A percentile compares a stretch with the other conserved stretches of the same genome.
Evolutionary conservation across 805 yeast genomes (phyloP).

Genomic region (Candida insectorum): DNA sequence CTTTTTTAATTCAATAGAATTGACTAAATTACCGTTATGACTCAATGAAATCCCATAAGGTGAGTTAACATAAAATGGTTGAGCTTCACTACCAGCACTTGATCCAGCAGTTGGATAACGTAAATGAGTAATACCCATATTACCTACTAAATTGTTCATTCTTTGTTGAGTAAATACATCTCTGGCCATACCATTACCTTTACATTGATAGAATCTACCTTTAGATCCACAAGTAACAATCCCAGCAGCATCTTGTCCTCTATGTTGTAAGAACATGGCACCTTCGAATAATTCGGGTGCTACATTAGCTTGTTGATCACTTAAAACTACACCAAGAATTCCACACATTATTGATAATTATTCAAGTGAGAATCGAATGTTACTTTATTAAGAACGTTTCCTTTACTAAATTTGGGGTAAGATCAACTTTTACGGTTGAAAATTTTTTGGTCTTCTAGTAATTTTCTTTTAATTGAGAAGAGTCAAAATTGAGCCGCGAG

Average conservation of each 20-base stretch:
- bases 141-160: conserved; percentile 77
- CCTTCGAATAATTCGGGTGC: conserved; percentile 93
- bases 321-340: conserved; percentile 79
- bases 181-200: conserved; percentile 98
- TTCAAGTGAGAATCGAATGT: not conserved
- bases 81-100: conserved; percentile 93
- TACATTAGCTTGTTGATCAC: conserved; percentile 68
- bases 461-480: conserved; percentile 3
- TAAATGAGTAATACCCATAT: conserved; percentile 92
- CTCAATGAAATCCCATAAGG: conserved; percentile 91
- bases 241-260: conserved; percentile 99
- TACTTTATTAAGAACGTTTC: not conserved
- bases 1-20: conserved; percentile 69
- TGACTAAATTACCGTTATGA: conserved; percentile 94
- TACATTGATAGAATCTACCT: conserved; percentile 94
- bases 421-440: no score
- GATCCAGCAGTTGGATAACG: conserved; percentile 98
- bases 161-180: conserved; percentile 90
- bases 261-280: conserved; percentile 86
- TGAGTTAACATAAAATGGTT: conserved; percentile 95
- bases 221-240: conserved; percentile 92
- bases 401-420: no score
- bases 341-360: conserved; percentile 80
- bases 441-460: conserved; percentile 1
- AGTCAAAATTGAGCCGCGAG: no score